Conservation (phyloP, 2,329 filamentous ascomycete species). For the Pestalotiopsis fici region DNA sequence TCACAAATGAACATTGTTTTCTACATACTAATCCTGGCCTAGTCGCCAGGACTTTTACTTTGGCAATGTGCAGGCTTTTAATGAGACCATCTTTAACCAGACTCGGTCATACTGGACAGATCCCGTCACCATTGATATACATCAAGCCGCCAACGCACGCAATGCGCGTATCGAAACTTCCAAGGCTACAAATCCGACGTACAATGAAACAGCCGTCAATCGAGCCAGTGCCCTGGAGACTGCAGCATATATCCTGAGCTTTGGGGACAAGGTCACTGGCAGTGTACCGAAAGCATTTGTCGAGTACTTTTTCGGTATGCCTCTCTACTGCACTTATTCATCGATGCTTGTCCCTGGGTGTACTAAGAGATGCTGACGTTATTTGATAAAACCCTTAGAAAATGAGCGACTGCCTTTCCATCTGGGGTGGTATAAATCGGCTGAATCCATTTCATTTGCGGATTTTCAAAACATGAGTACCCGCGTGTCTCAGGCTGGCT, state of each 20-base stretch:
- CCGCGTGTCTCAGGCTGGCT: too few species aligned
- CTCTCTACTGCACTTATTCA: not conserved
- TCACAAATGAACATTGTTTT: too few species aligned
- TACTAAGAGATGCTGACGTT: too few species aligned
- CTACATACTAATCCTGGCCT: not conserved
- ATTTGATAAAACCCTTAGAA: too few species aligned
- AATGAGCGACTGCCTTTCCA: too few species aligned
- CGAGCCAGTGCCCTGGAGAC: not conserved
- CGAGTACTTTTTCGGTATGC: not conserved
- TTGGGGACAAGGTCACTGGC: not conserved
- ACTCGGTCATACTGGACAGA: slow-evolving; percentile 46
- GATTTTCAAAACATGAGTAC: too few species aligned
- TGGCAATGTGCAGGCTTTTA: slow-evolving; percentile 54
- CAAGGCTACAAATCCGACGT: slow-evolving; percentile 47
- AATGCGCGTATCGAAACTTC: slow-evolving; percentile 44
- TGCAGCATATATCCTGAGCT: not conserved
- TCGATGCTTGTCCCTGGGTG: too few species aligned
- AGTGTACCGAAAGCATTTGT: not conserved
- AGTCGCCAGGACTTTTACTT: slow-evolving; percentile 50
- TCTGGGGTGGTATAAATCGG: too few species aligned
- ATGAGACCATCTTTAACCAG: slow-evolving; percentile 49
- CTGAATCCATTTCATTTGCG: too few species aligned
- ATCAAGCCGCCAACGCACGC: slow-evolving; percentile 46
- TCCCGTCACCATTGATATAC: slow-evolving; percentile 34
- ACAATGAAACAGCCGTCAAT: not conserved